phyloP scores from a whole-genome alignment of 306 rosid genomes.

The Vigna trinervia region DNA sequence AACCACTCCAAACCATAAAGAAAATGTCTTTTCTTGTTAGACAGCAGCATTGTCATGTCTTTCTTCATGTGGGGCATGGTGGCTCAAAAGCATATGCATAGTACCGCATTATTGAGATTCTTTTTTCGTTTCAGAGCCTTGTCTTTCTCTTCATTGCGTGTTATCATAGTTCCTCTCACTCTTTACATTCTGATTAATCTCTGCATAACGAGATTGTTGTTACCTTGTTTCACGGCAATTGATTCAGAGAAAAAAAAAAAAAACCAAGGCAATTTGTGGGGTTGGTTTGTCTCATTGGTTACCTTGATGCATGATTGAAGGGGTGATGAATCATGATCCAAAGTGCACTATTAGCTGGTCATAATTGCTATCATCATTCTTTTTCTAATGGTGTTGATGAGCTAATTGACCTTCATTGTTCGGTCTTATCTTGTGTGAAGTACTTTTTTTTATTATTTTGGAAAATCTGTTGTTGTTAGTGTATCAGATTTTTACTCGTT shows the following conservation, averaged over 20 bases:
- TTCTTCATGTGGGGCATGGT: constrained; percentile 40
- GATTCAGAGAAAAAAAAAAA: background rate
- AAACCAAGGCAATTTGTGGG: background rate
- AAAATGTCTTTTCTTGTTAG: background rate
- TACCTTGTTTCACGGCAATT: background rate
- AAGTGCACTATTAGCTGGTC: background rate
- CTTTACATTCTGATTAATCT: background rate
- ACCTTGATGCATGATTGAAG: constrained; percentile 30
- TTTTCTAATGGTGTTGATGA: background rate
- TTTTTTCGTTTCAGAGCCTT: constrained; percentile 26
- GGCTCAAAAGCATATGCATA: constrained; percentile 39
- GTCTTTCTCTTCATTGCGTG: constrained; percentile 32
- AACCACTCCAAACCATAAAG: constrained; percentile 23
- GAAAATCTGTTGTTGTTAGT: background rate
- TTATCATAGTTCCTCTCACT: background rate
- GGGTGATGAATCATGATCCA: background rate
- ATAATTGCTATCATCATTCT: constrained; percentile 4
- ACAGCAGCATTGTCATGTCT: constrained; percentile 6
- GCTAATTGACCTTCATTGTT: constrained; percentile 11
- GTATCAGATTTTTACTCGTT: background rate
- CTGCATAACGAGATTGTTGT: background rate
- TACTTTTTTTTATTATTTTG: background rate
- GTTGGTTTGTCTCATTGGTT: constrained; percentile 30
- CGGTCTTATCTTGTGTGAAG: background rate
- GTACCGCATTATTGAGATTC: constrained; percentile 39